A percentile compares a stretch with the other conserved stretches of the same genome.
These are phyloP conservation scores for Aspergillus haitiensis DNA, from an alignment of 495 filamentous ascomycete genomes.

Conservation along the genomic window DNA sequence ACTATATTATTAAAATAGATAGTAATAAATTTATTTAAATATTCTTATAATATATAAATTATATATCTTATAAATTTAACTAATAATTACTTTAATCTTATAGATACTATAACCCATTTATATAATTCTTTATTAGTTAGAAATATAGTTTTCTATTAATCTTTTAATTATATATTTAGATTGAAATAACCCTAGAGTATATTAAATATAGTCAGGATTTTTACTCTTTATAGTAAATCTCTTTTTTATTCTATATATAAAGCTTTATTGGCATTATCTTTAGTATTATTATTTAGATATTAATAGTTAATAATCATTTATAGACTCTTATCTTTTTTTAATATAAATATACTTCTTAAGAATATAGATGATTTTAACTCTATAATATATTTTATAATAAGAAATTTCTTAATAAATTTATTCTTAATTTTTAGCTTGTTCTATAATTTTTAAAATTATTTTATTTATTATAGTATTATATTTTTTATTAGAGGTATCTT, in stretches of 20 bases:
- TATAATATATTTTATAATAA: neutral
- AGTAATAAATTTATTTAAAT: conserved; percentile 20
- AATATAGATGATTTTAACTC: conserved; percentile 4
- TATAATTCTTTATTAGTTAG: conserved; percentile 7
- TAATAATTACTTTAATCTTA: conserved; percentile 1
- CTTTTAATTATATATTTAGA: conserved; percentile 7
- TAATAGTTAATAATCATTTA: conserved; percentile 20
- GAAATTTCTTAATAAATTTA: neutral
- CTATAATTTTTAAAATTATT: neutral
- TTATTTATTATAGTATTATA: neutral
- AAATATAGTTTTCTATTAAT: conserved; percentile 9
- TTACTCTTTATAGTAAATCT: conserved; percentile 4
- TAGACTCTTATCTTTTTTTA: conserved; percentile 6
- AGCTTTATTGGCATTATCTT: conserved; percentile 9
- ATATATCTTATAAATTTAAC: conserved; percentile 7
- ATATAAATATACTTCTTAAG: neutral
- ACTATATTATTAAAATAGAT: conserved; percentile 17
- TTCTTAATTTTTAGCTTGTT: neutral
- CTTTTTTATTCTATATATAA: conserved; percentile 15
- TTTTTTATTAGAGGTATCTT: neutral
- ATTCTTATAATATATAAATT: conserved; percentile 10
- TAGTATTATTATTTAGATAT: conserved; percentile 9
- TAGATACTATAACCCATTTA: conserved; percentile 4
- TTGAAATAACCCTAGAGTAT: conserved; percentile 18
- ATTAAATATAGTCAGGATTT: conserved; percentile 11